phyloP scores from a whole-genome alignment of 768 basidiomycete species.

The Tricholoma furcatifolium region DNA sequence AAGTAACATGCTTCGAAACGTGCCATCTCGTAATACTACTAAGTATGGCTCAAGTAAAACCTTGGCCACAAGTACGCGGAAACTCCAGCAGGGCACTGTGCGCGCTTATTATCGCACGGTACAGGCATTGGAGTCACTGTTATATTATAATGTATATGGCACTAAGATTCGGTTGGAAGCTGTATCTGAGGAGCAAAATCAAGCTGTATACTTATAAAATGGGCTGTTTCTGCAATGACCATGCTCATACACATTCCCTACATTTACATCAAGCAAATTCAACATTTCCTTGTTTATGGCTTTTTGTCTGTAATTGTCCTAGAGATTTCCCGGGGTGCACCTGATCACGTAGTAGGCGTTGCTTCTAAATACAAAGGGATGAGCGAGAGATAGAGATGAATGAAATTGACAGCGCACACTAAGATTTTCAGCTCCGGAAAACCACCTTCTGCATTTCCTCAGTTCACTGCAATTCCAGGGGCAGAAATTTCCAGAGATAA shows the following conservation, averaged over 20 bases:
- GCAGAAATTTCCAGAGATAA: constrained; percentile 31
- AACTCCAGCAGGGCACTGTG: too few species aligned
- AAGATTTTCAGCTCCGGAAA: constrained; percentile 89
- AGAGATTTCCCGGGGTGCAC: constrained; percentile 80
- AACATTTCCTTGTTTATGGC: constrained; percentile 4
- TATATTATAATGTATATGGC: too few species aligned
- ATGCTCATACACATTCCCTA: too few species aligned
- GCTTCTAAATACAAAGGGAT: constrained; percentile 57
- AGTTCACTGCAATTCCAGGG: constrained; percentile 56
- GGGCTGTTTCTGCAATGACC: too few species aligned
- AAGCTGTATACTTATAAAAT: too few species aligned
- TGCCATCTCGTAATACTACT: too few species aligned
- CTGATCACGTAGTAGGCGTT: constrained; percentile 79
- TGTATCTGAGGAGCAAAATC: too few species aligned
- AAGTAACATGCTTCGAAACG: too few species aligned
- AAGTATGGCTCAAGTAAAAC: too few species aligned
- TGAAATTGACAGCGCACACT: constrained; percentile 32
- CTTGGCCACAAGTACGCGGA: too few species aligned
- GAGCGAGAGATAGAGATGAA: neutral
- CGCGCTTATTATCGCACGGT: too few species aligned
- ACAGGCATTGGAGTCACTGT: neutral
- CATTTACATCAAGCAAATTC: neutral
- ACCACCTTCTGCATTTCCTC: constrained; percentile 77
- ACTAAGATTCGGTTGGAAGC: too few species aligned
- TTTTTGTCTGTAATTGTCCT: constrained; percentile 87